phyloP scores from a whole-genome alignment of 2,329 filamentous ascomycete species.

The Curvularia sp. region DNA sequence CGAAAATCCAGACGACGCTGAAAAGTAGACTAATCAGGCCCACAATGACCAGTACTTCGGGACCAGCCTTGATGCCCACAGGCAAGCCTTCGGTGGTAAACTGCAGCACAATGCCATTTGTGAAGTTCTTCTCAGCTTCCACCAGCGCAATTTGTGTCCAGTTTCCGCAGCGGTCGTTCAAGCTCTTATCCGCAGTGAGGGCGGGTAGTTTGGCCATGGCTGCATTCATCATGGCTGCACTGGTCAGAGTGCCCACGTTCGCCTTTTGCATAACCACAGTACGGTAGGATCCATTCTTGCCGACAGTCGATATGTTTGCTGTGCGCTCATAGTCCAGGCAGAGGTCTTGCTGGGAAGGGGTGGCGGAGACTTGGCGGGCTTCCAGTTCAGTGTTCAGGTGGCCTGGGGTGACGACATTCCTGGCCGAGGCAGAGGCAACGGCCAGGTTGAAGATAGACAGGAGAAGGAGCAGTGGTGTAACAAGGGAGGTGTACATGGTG shows the following conservation, averaged over 20 bases:
- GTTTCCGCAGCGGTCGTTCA: conserved; percentile 59
- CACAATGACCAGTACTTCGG: conserved; percentile 29
- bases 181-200: conserved; percentile 50
- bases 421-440: conserved; percentile 22
- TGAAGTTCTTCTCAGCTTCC: conserved; percentile 57
- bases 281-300: conserved; percentile 56
- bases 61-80: conserved; percentile 41
- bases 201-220: conserved; percentile 50
- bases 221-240: conserved; percentile 53
- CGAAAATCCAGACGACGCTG: conserved; percentile 37
- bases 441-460: conserved; percentile 36
- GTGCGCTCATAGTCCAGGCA: conserved; percentile 56
- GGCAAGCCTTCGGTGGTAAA: conserved; percentile 42
- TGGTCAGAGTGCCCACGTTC: conserved; percentile 51
- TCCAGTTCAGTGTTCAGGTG: conserved; percentile 26
- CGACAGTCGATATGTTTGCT: conserved; percentile 59
- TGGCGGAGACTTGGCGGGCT: conserved; percentile 38
- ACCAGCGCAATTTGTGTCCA: conserved; percentile 54
- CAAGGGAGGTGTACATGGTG: conserved; percentile 38
- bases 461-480: conserved; percentile 38
- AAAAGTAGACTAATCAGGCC: conserved; percentile 25
- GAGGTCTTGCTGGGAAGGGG: conserved; percentile 33
- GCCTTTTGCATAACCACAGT: conserved; percentile 56
- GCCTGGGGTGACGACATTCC: conserved; percentile 15
- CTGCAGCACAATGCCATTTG: conserved; percentile 51